Percentiles rank a stretch among this genome's conserved stretches.
These are phyloP conservation scores for Wickerhamiella hasegawae DNA, from an alignment of 805 yeast species.

Conservation along the genomic window DNA sequence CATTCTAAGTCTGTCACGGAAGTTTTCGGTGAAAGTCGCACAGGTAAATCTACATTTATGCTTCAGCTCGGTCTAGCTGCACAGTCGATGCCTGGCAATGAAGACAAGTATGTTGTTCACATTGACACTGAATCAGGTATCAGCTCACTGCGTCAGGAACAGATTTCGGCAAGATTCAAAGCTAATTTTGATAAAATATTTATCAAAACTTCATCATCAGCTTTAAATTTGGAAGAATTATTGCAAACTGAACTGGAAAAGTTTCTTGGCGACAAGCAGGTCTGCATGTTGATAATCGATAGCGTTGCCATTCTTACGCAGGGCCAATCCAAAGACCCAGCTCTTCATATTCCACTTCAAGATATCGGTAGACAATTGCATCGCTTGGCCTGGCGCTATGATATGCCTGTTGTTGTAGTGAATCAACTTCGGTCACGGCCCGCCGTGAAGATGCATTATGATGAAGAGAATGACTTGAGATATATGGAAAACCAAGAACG, in stretches of 20 bases:
- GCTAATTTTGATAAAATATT: slow-evolving; percentile 17
- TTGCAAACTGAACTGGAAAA: background rate
- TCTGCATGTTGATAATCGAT: slow-evolving; percentile 54
- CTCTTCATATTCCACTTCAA: slow-evolving; percentile 6
- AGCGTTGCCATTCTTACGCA: slow-evolving; percentile 39
- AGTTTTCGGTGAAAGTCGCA: slow-evolving; percentile 67
- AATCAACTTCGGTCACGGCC: slow-evolving; percentile 62
- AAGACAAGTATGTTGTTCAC: slow-evolving; percentile 27
- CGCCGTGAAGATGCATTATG: slow-evolving; percentile 19
- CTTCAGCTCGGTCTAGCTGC: slow-evolving; percentile 48
- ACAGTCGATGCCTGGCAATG: slow-evolving; percentile 28
- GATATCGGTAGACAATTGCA: background rate
- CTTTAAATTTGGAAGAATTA: background rate
- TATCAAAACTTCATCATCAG: background rate
- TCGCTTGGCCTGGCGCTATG: background rate
- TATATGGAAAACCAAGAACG: slow-evolving; percentile 51
- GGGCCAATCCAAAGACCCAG: slow-evolving; percentile 1
- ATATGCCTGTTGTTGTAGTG: slow-evolving; percentile 35
- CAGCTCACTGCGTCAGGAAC: slow-evolving; percentile 42
- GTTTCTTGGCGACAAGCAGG: slow-evolving; percentile 16
- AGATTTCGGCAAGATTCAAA: slow-evolving; percentile 2
- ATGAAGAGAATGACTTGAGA: slow-evolving; percentile 24
- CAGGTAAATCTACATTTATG: slow-evolving; percentile 73
- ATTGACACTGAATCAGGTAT: slow-evolving; percentile 60
- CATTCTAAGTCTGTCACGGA: slow-evolving; percentile 46